These are phyloP conservation scores for Hansfordia pulvinata DNA, from an alignment of 2,329 filamentous ascomycete species.

Conservation along the genomic window DNA sequence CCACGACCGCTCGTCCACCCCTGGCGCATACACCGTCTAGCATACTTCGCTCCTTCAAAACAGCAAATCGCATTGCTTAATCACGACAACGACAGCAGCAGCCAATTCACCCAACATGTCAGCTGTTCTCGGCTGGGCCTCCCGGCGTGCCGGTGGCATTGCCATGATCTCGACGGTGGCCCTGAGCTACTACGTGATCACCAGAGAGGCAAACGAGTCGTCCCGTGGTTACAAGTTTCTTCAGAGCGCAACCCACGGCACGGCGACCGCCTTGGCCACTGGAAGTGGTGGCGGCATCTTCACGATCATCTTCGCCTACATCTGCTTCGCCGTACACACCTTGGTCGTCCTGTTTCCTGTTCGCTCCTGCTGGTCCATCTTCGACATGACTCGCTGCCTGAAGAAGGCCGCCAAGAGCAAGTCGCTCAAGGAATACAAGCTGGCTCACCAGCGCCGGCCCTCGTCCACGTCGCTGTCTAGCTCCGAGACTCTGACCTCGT, in stretches of 20 bases:
- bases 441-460: constrained; percentile 31
- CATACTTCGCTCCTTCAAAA: too few relatives aligned
- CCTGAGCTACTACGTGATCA: constrained; percentile 42
- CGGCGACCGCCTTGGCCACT: constrained; percentile 12
- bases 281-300: constrained; percentile 35
- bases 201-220: constrained; percentile 29
- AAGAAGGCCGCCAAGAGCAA: constrained; percentile 29
- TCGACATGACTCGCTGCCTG: constrained; percentile 38
- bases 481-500: constrained; percentile 37
- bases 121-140: constrained; percentile 39
- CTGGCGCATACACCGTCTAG: too few relatives aligned
- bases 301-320: constrained; percentile 46
- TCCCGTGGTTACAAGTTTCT: constrained; percentile 28
- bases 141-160: constrained; percentile 38
- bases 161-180: constrained; percentile 34
- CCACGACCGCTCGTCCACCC: too few relatives aligned
- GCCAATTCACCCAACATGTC: constrained; percentile 28
- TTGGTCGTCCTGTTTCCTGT: constrained; percentile 50
- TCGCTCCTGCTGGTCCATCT: constrained; percentile 47
- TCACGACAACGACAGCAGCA: background rate
- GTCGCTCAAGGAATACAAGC: constrained; percentile 31
- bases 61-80: too few relatives aligned
- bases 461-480: constrained; percentile 42
- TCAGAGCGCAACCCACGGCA: constrained; percentile 16
- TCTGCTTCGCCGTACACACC: constrained; percentile 50